Evolutionary conservation across 768 basidiomycete species (phyloP).

Genomic region (Trametes maxima): DNA sequence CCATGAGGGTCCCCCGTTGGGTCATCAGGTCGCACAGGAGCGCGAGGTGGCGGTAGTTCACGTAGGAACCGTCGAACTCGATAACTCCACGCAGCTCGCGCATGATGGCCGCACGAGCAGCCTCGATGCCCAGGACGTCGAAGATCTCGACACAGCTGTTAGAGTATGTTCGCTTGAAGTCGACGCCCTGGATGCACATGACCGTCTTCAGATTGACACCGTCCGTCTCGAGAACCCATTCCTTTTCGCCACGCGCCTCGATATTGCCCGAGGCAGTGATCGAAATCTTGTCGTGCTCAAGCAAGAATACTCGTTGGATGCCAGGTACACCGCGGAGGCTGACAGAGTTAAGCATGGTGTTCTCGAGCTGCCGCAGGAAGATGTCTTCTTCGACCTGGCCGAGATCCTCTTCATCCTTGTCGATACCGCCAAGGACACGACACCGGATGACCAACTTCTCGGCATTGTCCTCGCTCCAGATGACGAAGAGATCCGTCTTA

Average conservation of each 20-base stretch:
- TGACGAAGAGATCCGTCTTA: conserved; percentile 94
- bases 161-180: conserved; percentile 90
- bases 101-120: conserved; percentile 91
- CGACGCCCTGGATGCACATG: conserved; percentile 94
- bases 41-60: conserved; percentile 97
- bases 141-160: conserved; percentile 97
- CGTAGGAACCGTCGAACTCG: conserved; percentile 99
- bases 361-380: conserved; percentile 94
- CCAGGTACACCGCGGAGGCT: conserved; percentile 90
- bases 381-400: conserved; percentile 87
- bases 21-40: conserved; percentile 99
- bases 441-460: conserved; percentile 97
- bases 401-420: conserved; percentile 83
- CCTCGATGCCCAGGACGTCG: conserved; percentile 95
- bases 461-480: conserved; percentile 98
- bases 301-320: conserved; percentile 92
- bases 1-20: conserved; percentile 92
- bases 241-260: conserved; percentile 63
- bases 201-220: conserved; percentile 95
- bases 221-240: conserved; percentile 98
- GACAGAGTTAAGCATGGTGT: conserved; percentile 95
- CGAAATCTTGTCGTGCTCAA: conserved; percentile 79
- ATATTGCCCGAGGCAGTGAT: conserved; percentile 68
- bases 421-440: conserved; percentile 81
- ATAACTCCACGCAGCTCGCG: conserved; percentile 94